These are phyloP conservation scores for Luffa aegyptiaca DNA, from an alignment of 306 rosid genomes.

Conservation along the genomic window DNA sequence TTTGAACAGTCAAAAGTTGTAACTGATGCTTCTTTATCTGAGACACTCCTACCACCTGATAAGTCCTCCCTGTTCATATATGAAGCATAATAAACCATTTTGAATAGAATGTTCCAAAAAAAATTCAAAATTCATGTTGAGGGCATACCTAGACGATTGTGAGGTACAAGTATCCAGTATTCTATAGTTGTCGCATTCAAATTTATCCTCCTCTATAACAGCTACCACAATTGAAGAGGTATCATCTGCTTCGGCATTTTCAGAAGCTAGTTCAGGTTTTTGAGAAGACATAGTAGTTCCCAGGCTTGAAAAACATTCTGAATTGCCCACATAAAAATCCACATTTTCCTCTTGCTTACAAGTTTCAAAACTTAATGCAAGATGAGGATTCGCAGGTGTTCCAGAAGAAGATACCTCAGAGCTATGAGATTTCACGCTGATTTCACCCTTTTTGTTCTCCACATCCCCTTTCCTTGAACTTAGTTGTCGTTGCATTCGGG, in stretches of 20 bases:
- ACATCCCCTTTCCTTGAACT: slow-evolving; percentile 40
- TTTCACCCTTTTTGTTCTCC: slow-evolving; percentile 34
- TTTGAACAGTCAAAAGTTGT: slow-evolving; percentile 26
- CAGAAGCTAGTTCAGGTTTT: slow-evolving; percentile 24
- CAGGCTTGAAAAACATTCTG: slow-evolving; percentile 21
- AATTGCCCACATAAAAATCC: slow-evolving; percentile 24
- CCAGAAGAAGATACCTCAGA: slow-evolving; percentile 29
- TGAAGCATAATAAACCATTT: slow-evolving; percentile 17
- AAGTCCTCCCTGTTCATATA: slow-evolving; percentile 27
- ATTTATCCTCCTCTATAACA: slow-evolving; percentile 32
- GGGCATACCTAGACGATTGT: slow-evolving; percentile 20
- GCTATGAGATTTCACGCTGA: slow-evolving; percentile 29
- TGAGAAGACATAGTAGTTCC: slow-evolving; percentile 24
- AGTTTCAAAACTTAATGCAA: slow-evolving; percentile 21
- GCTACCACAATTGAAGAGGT: slow-evolving; percentile 21
- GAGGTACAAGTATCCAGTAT: slow-evolving; percentile 32
- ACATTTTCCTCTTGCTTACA: slow-evolving; percentile 25
- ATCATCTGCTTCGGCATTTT: slow-evolving; percentile 25
- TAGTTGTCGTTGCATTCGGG: slow-evolving; percentile 46
- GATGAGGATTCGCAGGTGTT: slow-evolving; percentile 30
- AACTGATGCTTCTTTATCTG: slow-evolving; percentile 29
- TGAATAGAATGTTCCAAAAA: slow-evolving; percentile 17
- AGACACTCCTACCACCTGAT: slow-evolving; percentile 20
- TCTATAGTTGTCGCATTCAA: slow-evolving; percentile 19
- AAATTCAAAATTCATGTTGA: slow-evolving; percentile 16